These are phyloP conservation scores for Aspergillus ochraceoroseus DNA, from an alignment of 2,329 filamentous ascomycete species.

Conservation along the genomic window DNA sequence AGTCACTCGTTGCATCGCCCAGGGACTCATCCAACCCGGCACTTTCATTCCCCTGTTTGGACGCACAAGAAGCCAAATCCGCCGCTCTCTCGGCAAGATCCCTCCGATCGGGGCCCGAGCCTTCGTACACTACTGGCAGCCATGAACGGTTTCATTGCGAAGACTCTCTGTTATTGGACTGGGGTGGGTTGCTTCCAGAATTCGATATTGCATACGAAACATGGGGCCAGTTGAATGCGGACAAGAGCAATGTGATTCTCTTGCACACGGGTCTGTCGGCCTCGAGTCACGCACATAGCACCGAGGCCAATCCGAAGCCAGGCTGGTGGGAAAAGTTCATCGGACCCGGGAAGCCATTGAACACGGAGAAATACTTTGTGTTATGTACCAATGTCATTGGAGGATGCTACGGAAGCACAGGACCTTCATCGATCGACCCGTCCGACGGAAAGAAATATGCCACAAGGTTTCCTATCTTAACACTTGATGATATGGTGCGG, in stretches of 20 bases:
- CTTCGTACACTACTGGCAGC: constrained; percentile 86
- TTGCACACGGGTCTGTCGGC: constrained; percentile 91
- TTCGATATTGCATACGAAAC: constrained; percentile 91
- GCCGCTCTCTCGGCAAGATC: constrained; percentile 65
- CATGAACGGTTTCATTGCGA: constrained; percentile 71
- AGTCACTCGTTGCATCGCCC: constrained; percentile 19
- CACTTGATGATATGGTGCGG: constrained; percentile 94
- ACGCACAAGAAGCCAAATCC: constrained; percentile 73
- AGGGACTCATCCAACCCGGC: constrained; percentile 65
- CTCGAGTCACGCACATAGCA: constrained; percentile 95
- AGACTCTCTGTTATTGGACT: constrained; percentile 77
- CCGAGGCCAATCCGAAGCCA: constrained; percentile 74
- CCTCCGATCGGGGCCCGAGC: constrained; percentile 75
- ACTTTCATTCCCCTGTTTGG: constrained; percentile 84
- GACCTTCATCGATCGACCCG: constrained; percentile 81
- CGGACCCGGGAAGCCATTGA: constrained; percentile 74
- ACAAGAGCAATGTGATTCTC: constrained; percentile 82
- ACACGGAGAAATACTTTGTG: constrained; percentile 87
- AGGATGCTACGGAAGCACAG: constrained; percentile 92
- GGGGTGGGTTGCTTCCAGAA: constrained; percentile 84
- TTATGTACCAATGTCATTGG: constrained; percentile 97
- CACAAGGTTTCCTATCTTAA: constrained; percentile 90
- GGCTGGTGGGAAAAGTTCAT: constrained; percentile 99
- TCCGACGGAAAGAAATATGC: constrained; percentile 84
- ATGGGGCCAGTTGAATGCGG: constrained; percentile 59